A percentile compares a stretch with the other conserved stretches of the same genome.
These are phyloP conservation scores for Microthlaspi erraticum DNA, from an alignment of 345 rosid genomes.

Conservation along the genomic window DNA sequence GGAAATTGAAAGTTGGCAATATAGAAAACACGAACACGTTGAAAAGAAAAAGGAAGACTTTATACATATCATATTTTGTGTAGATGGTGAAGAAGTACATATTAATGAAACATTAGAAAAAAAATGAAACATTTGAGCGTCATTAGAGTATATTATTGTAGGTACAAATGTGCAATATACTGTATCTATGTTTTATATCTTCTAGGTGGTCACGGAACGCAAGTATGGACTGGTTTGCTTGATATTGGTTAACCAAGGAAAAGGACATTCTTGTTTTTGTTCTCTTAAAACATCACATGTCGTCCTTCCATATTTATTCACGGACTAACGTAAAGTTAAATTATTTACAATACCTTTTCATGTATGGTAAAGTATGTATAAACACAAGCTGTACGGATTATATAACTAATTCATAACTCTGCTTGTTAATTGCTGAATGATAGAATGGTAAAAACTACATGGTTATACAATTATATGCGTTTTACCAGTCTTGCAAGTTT, in stretches of 20 bases:
- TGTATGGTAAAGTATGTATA: background rate
- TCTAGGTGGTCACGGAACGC: constrained; percentile 16
- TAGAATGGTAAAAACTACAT: constrained; percentile 3
- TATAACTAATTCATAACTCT: background rate
- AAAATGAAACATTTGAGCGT: too few relatives aligned
- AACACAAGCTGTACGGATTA: background rate
- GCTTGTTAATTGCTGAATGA: background rate
- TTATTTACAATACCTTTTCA: background rate
- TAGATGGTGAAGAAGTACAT: too few relatives aligned
- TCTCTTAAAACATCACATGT: constrained; percentile 13
- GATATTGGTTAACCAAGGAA: background rate
- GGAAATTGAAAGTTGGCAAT: constrained; percentile 16
- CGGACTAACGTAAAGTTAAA: background rate
- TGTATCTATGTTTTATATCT: background rate
- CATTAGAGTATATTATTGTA: too few relatives aligned
- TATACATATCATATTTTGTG: too few relatives aligned
- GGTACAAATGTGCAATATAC: too few relatives aligned
- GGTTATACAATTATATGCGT: background rate
- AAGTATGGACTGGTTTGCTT: constrained; percentile 1
- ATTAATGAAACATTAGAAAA: too few relatives aligned
- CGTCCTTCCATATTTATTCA: background rate
- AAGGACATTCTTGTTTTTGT: constrained; percentile 11
- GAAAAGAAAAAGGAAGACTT: background rate
- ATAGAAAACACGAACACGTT: background rate
- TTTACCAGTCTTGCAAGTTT: background rate